Conservation (phyloP, 768 basidiomycete genomes). For the Leccinum subgranulosum region DNA sequence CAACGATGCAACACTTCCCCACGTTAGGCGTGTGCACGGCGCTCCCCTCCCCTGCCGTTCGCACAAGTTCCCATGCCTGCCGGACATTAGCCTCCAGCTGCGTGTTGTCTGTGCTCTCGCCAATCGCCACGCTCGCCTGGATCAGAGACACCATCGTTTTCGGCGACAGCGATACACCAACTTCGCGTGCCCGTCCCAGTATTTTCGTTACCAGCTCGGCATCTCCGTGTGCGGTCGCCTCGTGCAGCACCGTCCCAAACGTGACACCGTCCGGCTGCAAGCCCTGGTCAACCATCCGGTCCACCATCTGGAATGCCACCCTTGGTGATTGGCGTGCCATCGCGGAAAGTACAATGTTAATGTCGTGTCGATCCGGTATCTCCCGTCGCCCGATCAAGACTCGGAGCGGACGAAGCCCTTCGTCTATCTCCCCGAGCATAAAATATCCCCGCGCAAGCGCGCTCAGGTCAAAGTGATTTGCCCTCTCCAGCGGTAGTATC, state of each 20-base stretch:
- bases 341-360: conserved; percentile 59
- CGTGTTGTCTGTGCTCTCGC: conserved; percentile 24
- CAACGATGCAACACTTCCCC: conserved; percentile 49
- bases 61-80: conserved; percentile 42
- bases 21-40: conserved; percentile 43
- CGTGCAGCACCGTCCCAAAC: conserved; percentile 61
- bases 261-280: conserved; percentile 51
- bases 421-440: conserved; percentile 45
- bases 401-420: conserved; percentile 48
- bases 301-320: conserved; percentile 45
- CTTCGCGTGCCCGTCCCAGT: conserved; percentile 36
- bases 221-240: conserved; percentile 47
- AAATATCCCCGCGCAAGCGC: conserved; percentile 63
- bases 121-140: conserved; percentile 35
- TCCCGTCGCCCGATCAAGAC: conserved; percentile 46
- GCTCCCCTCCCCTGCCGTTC: conserved; percentile 33
- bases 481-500: conserved; percentile 46
- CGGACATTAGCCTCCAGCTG: conserved; percentile 35
- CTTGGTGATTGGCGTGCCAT: conserved; percentile 49
- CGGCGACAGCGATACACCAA: conserved; percentile 39
- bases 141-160: conserved; percentile 52
- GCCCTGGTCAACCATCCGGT: conserved; percentile 47
- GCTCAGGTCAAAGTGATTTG: conserved; percentile 51
- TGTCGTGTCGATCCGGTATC: conserved; percentile 58
- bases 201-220: conserved; percentile 42